A percentile compares a stretch with the other conserved stretches of the same genome.
Conservation (phyloP, 805 yeast genomes). For the Starmerella sp. region DNA sequence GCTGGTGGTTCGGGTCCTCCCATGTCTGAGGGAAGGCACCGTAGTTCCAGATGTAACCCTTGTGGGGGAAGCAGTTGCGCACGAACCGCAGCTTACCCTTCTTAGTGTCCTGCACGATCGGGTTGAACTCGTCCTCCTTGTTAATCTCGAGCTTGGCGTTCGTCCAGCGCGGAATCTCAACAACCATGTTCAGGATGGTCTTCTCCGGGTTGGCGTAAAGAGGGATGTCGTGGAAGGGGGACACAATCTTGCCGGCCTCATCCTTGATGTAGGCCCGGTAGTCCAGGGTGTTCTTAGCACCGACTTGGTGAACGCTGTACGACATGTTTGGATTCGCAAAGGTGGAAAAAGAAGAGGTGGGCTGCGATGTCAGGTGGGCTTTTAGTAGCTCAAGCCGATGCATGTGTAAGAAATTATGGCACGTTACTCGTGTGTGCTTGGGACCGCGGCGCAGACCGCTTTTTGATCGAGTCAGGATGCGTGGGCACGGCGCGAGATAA, state of each 20-base stretch:
- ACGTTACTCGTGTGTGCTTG: neutral
- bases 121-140: conserved; percentile 75
- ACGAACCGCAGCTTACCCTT: conserved; percentile 94
- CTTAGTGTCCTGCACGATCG: conserved; percentile 93
- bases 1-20: conserved; percentile 74
- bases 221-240: conserved; percentile 91
- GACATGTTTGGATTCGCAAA: conserved; percentile 1
- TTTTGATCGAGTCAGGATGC: neutral
- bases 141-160: conserved; percentile 93
- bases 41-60: conserved; percentile 96
- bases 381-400: conserved; percentile 12
- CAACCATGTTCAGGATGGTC: conserved; percentile 79
- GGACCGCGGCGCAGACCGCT: neutral
- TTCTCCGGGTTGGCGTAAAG: conserved; percentile 89
- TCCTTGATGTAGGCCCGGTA: conserved; percentile 83
- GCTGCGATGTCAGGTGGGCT: conserved; percentile 9
- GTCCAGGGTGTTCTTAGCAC: conserved; percentile 91
- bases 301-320: conserved; percentile 84
- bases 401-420: conserved; percentile 12
- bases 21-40: conserved; percentile 99
- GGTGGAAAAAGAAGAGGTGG: conserved; percentile 6
- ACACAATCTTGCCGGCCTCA: conserved; percentile 76
- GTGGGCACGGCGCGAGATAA: neutral
- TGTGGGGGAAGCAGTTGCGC: conserved; percentile 96
- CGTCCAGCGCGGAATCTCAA: conserved; percentile 97